Base-by-base conservation (phyloP, 345 rosid genomes). In the Diplotaxis tenuifolia region DNA sequence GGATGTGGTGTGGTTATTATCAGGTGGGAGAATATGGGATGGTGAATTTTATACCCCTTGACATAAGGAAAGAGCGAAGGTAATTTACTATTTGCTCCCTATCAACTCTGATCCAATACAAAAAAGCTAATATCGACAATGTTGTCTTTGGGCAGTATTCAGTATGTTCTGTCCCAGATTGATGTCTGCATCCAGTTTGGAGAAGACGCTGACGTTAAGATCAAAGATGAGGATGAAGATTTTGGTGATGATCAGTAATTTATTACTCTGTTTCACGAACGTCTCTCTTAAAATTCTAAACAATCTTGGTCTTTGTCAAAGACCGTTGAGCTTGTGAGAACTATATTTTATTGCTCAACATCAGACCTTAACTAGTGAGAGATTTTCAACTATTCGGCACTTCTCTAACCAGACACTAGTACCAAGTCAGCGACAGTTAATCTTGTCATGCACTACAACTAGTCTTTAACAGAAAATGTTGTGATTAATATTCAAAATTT, bases 141-240 rank as follows among this genome's bases (percentile, higher is more conserved):
- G 69, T 32, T 50, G 67, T 31, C 70, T 23, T 1, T 61, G 19
- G 16, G 67, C 95, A 89, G 99, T 71, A 85, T 92, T 60, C 86
- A 71, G 1, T 90, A 90, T 72, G 86, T 92, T 21, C 56, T 95
- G 83, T 75, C 86, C 15, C 96, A 92, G 72, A 95, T 95, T 18
- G 98, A 92, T 80, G 77, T 60, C 65, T 81, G 91, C 80, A 95
- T 90, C 71, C 95, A 86, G 83, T 92, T 79, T 58, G 99, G 93
- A 38, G 99, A 95, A 89, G 99, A 89, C 22, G 93, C 96, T 6
- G 98, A 92, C 27, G 94, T 95, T 61, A 95, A 92, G 79, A 80
- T 95, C 53, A 89, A 66, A 82, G 99, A 86, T 77, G 84, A 84
- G 0, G 88, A 85, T 14, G 93, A 86, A 49, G 89, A 85, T 67